phyloP scores from a whole-genome alignment of 305 asterid genomes.

The Stenogyne calaminthoides region DNA sequence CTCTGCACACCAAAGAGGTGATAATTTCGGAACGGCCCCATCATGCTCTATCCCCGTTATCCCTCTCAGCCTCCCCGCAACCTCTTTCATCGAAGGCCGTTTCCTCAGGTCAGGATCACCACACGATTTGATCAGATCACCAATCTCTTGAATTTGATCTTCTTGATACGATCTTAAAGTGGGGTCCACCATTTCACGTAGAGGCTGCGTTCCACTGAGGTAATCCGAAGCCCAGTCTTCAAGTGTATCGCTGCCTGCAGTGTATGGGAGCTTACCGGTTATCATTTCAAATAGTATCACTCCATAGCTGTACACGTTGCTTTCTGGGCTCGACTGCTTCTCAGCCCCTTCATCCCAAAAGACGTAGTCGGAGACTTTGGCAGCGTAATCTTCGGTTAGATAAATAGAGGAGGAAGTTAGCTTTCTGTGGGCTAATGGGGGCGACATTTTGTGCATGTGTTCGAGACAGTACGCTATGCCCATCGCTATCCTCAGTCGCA shows the following conservation, averaged over 20 bases:
- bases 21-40: slow-evolving; percentile 72
- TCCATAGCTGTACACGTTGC: slow-evolving; percentile 80
- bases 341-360: slow-evolving; percentile 52
- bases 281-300: slow-evolving; percentile 72
- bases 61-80: slow-evolving; percentile 58
- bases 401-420: slow-evolving; percentile 67
- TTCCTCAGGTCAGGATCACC: slow-evolving; percentile 44
- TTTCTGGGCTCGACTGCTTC: slow-evolving; percentile 39
- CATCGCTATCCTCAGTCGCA: slow-evolving; percentile 77
- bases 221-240: slow-evolving; percentile 85
- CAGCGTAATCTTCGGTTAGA: slow-evolving; percentile 88
- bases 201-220: slow-evolving; percentile 47
- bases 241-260: slow-evolving; percentile 51
- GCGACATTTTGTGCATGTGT: slow-evolving; percentile 67
- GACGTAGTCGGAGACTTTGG: slow-evolving; percentile 72
- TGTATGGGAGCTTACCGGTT: slow-evolving; percentile 75
- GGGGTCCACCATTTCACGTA: slow-evolving; percentile 66
- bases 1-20: slow-evolving; percentile 99
- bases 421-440: slow-evolving; percentile 65
- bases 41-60: slow-evolving; percentile 76
- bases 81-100: slow-evolving; percentile 62
- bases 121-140: slow-evolving; percentile 60
- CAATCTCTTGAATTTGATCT: slow-evolving; percentile 61
- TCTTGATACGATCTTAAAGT: slow-evolving; percentile 51
- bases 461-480: slow-evolving; percentile 86